phyloP scores from a whole-genome alignment of 2,329 filamentous ascomycete genomes.

The Didymella glomerata region DNA sequence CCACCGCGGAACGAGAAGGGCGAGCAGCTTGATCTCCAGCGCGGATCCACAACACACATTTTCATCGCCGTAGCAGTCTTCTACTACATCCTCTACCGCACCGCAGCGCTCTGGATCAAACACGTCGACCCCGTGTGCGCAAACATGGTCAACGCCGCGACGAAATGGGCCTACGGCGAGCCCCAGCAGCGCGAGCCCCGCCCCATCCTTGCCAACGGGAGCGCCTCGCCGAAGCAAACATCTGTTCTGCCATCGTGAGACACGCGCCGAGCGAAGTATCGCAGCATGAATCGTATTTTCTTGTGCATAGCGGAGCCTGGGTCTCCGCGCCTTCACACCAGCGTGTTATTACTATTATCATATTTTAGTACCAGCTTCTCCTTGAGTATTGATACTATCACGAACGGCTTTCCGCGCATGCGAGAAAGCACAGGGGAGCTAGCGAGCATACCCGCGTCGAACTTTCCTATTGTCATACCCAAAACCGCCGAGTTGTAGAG shows the following conservation, averaged over 20 bases:
- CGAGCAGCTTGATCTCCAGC: slow-evolving; percentile 47
- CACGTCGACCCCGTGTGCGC: slow-evolving; percentile 49
- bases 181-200: slow-evolving; percentile 27
- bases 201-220: slow-evolving; percentile 36
- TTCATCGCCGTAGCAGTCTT: slow-evolving; percentile 47
- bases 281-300: slow-evolving; percentile 10
- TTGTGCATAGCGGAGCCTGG: slow-evolving; percentile 24
- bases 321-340: slow-evolving; percentile 13
- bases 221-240: slow-evolving; percentile 24
- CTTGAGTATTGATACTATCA: slow-evolving; percentile 6
- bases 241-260: slow-evolving; percentile 36
- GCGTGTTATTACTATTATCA: slow-evolving; percentile 14
- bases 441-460: slow-evolving; percentile 4
- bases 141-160: slow-evolving; percentile 42
- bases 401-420: slow-evolving; percentile 7
- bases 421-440: neutral
- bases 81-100: slow-evolving; percentile 48
- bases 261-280: no score
- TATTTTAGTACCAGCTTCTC: slow-evolving; percentile 19
- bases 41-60: slow-evolving; percentile 44
- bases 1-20: slow-evolving; percentile 48
- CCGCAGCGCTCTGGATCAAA: slow-evolving; percentile 45
- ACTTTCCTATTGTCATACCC: slow-evolving; percentile 6
- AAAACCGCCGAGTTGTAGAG: slow-evolving; percentile 8
- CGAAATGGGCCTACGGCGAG: slow-evolving; percentile 47